Evolutionary conservation across 2,329 filamentous ascomycete species (phyloP).

Genomic region (Trichoderma breve): DNA sequence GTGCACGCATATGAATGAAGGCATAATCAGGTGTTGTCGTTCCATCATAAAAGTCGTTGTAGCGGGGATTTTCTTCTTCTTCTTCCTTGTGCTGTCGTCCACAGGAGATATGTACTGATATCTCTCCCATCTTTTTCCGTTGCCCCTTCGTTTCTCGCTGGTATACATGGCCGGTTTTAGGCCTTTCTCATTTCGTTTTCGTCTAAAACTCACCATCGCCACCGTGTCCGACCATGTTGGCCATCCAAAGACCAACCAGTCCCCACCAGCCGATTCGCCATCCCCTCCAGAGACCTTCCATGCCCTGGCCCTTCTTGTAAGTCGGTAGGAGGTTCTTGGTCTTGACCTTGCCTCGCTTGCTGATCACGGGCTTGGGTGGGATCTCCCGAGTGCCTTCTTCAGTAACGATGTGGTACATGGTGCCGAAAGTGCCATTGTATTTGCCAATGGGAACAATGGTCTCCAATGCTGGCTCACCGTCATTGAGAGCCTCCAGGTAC

Average conservation of each 20-base stretch:
- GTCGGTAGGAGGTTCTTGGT: conserved; percentile 31
- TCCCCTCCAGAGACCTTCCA: conserved; percentile 67
- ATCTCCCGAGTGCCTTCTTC: conserved; percentile 71
- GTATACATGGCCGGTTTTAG: conserved; percentile 18
- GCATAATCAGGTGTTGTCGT: conserved; percentile 33
- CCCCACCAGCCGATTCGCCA: conserved; percentile 81
- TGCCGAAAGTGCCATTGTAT: conserved; percentile 85
- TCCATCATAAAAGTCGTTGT: conserved; percentile 41
- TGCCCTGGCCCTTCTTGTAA: conserved; percentile 62
- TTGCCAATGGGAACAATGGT: conserved; percentile 77
- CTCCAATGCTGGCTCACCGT: conserved; percentile 49
- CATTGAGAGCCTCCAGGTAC: conserved; percentile 50
- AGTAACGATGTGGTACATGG: conserved; percentile 80
- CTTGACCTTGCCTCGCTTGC: conserved; percentile 35
- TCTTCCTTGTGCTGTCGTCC: conserved; percentile 30
- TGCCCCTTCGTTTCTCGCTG: conserved; percentile 26
- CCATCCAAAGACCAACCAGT: conserved; percentile 70
- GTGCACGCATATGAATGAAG: conserved; percentile 13
- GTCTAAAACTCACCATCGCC: conserved; percentile 59
- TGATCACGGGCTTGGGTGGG: conserved; percentile 32
- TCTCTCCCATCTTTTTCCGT: neutral
- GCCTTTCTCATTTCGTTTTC: neutral
- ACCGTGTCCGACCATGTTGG: conserved; percentile 60
- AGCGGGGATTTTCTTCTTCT: conserved; percentile 33
- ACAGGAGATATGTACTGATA: neutral